phyloP scores from a whole-genome alignment of 352 stramenopile genomes.

The Phytophthora capsici region DNA sequence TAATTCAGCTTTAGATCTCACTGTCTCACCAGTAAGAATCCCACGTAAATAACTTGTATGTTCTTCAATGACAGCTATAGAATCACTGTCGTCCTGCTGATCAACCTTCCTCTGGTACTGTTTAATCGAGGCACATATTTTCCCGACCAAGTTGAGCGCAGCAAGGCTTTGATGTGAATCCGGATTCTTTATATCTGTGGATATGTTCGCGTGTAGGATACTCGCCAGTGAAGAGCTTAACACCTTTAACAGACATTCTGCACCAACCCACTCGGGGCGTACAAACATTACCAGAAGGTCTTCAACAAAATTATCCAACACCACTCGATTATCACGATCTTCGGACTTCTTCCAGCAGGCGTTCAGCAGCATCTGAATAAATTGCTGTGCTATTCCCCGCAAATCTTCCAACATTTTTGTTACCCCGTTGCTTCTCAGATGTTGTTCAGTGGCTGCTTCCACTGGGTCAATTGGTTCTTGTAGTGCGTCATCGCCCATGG shows the following conservation, averaged over 20 bases:
- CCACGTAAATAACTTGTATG: slow-evolving; percentile 47
- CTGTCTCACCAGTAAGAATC: slow-evolving; percentile 19
- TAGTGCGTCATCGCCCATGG: not conserved
- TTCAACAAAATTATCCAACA: slow-evolving; percentile 86
- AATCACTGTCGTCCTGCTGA: slow-evolving; percentile 54
- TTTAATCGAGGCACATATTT: slow-evolving; percentile 83
- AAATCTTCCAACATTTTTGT: slow-evolving; percentile 35
- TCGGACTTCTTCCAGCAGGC: slow-evolving; percentile 87
- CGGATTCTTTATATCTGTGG: slow-evolving; percentile 66
- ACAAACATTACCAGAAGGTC: slow-evolving; percentile 84
- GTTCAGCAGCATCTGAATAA: slow-evolving; percentile 62
- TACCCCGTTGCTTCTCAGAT: slow-evolving; percentile 16
- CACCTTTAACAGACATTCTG: slow-evolving; percentile 77
- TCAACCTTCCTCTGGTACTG: slow-evolving; percentile 47
- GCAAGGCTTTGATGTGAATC: slow-evolving; percentile 72
- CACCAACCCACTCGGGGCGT: slow-evolving; percentile 78
- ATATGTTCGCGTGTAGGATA: slow-evolving; percentile 63
- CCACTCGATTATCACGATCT: slow-evolving; percentile 73
- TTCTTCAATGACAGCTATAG: slow-evolving; percentile 53
- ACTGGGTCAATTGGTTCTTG: slow-evolving; percentile 14
- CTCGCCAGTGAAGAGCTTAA: slow-evolving; percentile 71
- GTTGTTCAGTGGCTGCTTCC: slow-evolving; percentile 19
- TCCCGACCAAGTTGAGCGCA: slow-evolving; percentile 75
- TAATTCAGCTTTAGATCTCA: not conserved
- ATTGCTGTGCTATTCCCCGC: slow-evolving; percentile 44